A percentile compares a stretch with the other conserved stretches of the same genome.
These are phyloP conservation scores for Gnaphalium uliginosum DNA, from an alignment of 129 eudicot species.

Conservation along the genomic window DNA sequence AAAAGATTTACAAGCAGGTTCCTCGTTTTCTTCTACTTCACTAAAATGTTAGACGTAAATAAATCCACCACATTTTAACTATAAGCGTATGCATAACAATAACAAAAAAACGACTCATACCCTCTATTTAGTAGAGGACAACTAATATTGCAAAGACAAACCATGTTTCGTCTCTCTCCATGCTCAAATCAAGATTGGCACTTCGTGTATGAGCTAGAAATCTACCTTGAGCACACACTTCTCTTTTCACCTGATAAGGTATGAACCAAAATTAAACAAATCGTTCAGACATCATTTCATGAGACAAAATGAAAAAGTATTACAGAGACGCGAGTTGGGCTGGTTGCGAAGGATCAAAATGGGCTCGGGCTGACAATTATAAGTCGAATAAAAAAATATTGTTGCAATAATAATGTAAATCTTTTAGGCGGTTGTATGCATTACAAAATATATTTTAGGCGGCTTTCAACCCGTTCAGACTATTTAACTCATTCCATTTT, in stretches of 20 bases:
- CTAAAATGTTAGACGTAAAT: constrained; percentile 21
- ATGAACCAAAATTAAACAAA: neutral
- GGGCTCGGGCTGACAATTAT: neutral
- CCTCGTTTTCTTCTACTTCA: neutral
- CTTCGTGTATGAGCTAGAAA: neutral
- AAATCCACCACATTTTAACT: constrained; percentile 21
- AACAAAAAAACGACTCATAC: constrained; percentile 18
- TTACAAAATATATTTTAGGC: neutral
- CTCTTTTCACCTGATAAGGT: neutral
- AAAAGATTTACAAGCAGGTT: constrained; percentile 30
- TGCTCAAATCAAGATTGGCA: neutral
- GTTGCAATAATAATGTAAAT: no score
- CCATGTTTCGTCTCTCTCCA: constrained; percentile 10
- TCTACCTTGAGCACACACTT: neutral
- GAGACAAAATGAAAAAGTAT: neutral
- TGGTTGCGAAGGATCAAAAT: neutral
- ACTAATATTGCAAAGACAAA: constrained; percentile 22
- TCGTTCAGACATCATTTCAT: neutral
- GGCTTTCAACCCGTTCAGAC: neutral
- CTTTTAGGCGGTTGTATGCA: neutral
- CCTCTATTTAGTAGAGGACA: constrained; percentile 21
- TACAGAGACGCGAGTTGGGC: neutral
- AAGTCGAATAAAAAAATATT: no score
- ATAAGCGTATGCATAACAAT: constrained; percentile 8
- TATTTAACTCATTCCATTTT: neutral